phyloP scores from a whole-genome alignment of 176 grass and related monocot genomes.

The Carex pumila region DNA sequence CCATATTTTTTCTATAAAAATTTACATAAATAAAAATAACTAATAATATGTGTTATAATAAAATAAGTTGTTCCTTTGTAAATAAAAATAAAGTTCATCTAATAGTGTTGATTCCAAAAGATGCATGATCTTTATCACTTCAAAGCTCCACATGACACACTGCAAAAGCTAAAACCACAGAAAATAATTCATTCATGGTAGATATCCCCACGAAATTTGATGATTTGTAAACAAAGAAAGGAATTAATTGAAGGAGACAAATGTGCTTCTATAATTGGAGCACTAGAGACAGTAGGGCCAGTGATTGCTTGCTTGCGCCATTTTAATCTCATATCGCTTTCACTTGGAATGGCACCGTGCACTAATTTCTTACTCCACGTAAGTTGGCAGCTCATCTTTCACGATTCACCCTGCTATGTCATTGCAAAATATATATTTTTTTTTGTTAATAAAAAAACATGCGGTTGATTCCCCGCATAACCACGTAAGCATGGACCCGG shows the following conservation, averaged over 20 bases:
- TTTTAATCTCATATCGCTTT: conserved; percentile 21
- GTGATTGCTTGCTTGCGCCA: conserved; percentile 9
- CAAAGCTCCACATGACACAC: neutral
- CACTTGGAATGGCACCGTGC: neutral
- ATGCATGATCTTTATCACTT: neutral
- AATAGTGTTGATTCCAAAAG: neutral
- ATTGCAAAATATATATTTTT: neutral
- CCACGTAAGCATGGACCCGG: too few relatives aligned
- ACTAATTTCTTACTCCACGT: neutral
- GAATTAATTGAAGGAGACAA: neutral
- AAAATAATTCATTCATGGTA: neutral
- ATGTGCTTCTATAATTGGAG: conserved; percentile 17
- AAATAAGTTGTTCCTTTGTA: neutral
- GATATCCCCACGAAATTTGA: conserved; percentile 15
- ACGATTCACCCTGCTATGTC: neutral
- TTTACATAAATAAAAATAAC: neutral
- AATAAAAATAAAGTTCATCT: neutral
- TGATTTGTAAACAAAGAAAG: neutral
- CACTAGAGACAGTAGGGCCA: neutral
- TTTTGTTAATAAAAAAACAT: too few relatives aligned
- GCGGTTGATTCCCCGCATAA: too few relatives aligned
- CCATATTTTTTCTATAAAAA: neutral
- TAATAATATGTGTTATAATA: neutral
- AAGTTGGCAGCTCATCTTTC: neutral
- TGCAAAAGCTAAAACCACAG: neutral